phyloP scores from a whole-genome alignment of 495 filamentous ascomycete species.

The Tirmania nivea region DNA sequence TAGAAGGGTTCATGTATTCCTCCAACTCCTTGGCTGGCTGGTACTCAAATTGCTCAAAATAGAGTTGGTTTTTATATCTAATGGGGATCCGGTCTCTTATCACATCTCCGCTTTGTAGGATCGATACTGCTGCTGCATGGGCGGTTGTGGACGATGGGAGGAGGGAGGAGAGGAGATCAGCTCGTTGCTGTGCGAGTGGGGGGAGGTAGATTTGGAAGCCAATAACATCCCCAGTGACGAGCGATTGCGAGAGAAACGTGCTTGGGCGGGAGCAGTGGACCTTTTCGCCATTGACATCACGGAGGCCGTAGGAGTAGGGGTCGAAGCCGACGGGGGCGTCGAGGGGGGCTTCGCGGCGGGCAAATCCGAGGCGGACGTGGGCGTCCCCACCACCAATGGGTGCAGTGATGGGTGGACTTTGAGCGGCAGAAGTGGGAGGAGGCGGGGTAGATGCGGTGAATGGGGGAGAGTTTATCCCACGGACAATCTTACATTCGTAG shows the following conservation, averaged over 20 bases:
- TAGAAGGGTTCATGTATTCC: slow-evolving; percentile 54
- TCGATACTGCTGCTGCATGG: slow-evolving; percentile 6
- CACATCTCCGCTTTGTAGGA: slow-evolving; percentile 39
- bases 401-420: no score
- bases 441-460: background rate
- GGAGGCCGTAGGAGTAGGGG: slow-evolving; percentile 85
- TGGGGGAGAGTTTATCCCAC: slow-evolving; percentile 21
- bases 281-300: slow-evolving; percentile 73
- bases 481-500: slow-evolving; percentile 78
- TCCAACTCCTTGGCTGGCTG: slow-evolving; percentile 74
- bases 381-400: slow-evolving; percentile 28
- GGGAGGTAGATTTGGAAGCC: slow-evolving; percentile 84
- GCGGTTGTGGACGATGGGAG: background rate
- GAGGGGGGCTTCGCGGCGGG: slow-evolving; percentile 52
- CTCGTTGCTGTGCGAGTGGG: slow-evolving; percentile 53
- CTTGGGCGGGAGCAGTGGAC: slow-evolving; percentile 83
- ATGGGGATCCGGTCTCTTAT: slow-evolving; percentile 89
- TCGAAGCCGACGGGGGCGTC: slow-evolving; percentile 91
- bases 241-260: slow-evolving; percentile 45
- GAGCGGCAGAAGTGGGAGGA: no score
- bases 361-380: slow-evolving; percentile 79
- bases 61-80: slow-evolving; percentile 73
- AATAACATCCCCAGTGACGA: slow-evolving; percentile 57
- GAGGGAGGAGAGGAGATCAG: slow-evolving; percentile 24
- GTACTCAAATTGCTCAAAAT: slow-evolving; percentile 90